Base-by-base conservation (phyloP, 805 yeast genomes). In the Ogataea dorogensis region DNA sequence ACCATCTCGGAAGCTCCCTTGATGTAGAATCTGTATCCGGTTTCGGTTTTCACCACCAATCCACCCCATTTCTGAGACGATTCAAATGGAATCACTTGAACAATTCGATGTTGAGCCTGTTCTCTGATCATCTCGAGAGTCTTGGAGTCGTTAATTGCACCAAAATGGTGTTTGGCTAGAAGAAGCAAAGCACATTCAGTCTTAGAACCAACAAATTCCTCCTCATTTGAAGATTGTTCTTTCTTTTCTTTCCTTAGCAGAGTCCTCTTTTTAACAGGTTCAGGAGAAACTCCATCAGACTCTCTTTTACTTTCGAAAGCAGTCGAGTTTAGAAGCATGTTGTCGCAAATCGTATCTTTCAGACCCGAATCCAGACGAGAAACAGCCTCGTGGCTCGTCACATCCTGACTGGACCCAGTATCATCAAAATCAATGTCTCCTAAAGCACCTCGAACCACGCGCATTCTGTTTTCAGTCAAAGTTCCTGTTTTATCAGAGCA, bases 401-500 rank as follows among this genome's bases (percentile, higher is more conserved):
- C 17, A 12, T 20, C 20, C 8, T 27, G 32, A 7, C 45, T 39
- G 19, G 54, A 36, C n/a, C 46, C 44, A 23, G 70, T 61, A 44
- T 76, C 80, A 47, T 78, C 77, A 49, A 82, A 79, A 28, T 67
- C 67, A n/a, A 61, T 39, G 26, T 62, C 59, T 7, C 93, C 94
- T 20, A 88, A 54, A 17, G 75, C 64, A 3, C 93, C 95, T 38
- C 72, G 75, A 8, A 88, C 96, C 5, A 93, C 88, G 24, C 87
- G 76, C 99, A 93, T 93, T 53, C 71, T 73, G 60, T 93, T 93
- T 59, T 88, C 95, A 2, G 99, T 93, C 39, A 93, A 71, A 9
- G 99, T 93, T 42, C 98, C 98, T 1, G 98, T 93, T 61, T 93
- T 91, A 65, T 93, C 98, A 0, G 97, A 88, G 62, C 98, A 93